Base-by-base conservation (phyloP, 768 basidiomycete species). In the Podaxis sp. region DNA sequence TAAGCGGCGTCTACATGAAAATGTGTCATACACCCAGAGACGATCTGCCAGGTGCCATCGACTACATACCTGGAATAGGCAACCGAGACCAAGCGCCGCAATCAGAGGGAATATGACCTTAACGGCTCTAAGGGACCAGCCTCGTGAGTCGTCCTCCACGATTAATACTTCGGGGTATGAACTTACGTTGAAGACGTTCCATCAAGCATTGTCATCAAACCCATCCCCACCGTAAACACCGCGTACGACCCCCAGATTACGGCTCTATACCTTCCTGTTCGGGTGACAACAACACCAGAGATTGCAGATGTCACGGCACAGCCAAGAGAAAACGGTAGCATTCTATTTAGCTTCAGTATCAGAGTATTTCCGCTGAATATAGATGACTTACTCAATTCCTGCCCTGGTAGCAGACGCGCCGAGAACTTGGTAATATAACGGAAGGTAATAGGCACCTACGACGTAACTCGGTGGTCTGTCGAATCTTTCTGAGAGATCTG, bases 351-450 rank as follows among this genome's bases (percentile, higher is more conserved):
- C 15, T 58, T 59, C 38, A 58, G 40, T 49, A 46, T 28, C 20
- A 54, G 11, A 20, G 15, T 33, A 7, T 60, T 22, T 22, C 40
- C 28, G 61, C 24, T 38, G 57, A 51, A 46, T 44, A 12, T 15
- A n/a, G n/a, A 44, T 58, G 15, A 51, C 78, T 72, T 71, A 87
- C 89, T 83, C 78, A 22, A 92, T 80, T 56, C 89, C 89, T 28
- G 90, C 82, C 51, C 75, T 79, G 0, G 89, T 91, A 5, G 91
- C 89, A 7, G 88, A 88, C 0, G 89, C 80, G 0, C 91, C 91
- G 12, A 92, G 81, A 2, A 88, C 83, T 76, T 94, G 91, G 74
- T 82, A 94, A 70, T 89, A 94, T 2, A 93, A 70, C 0, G 91
- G 91, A 6, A 93, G 79, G 67, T 92, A 92, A 69, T 77, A 88